Percentiles rank a stretch among this genome's conserved stretches.
phyloP scores from a whole-genome alignment of 1,284 basidiomycete genomes.

The Naganishia cerealis region DNA sequence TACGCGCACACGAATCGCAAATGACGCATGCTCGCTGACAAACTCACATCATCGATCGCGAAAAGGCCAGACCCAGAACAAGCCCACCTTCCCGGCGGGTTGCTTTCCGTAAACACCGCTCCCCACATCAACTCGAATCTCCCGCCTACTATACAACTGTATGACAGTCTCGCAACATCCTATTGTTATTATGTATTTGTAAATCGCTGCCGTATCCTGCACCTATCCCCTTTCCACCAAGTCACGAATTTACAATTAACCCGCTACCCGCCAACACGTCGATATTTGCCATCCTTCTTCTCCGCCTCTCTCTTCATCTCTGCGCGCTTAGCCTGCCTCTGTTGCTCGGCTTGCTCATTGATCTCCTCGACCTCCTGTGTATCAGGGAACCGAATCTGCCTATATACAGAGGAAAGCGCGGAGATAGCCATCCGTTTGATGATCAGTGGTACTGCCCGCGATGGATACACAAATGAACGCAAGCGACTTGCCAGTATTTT shows the following conservation, averaged over 20 bases:
- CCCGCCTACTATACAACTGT: too few species aligned
- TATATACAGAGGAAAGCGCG: constrained; percentile 59
- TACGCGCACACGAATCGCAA: neutral
- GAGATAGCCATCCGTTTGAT: neutral
- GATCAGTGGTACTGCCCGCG: neutral
- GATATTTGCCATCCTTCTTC: constrained; percentile 28
- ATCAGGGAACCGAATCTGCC: constrained; percentile 78
- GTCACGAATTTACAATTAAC: neutral
- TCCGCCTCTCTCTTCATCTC: constrained; percentile 26
- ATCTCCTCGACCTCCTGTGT: constrained; percentile 75
- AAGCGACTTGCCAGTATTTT: constrained; percentile 8
- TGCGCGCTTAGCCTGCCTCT: constrained; percentile 63
- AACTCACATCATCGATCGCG: constrained; percentile 1
- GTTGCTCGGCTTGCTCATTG: constrained; percentile 68
- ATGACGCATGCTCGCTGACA: neutral
- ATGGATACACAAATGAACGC: neutral
- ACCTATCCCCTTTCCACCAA: neutral
- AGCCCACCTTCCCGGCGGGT: constrained; percentile 1
- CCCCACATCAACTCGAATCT: too few species aligned
- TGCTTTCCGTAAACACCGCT: neutral
- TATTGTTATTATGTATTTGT: too few species aligned
- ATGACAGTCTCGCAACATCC: too few species aligned
- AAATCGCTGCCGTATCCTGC: too few species aligned
- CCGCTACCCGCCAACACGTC: constrained; percentile 6
- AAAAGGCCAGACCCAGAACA: neutral